Evolutionary conservation across 176 grass and related monocot species (phyloP), one percentile per base, ranked within the genome.

Genomic region (Canna indica): DNA sequence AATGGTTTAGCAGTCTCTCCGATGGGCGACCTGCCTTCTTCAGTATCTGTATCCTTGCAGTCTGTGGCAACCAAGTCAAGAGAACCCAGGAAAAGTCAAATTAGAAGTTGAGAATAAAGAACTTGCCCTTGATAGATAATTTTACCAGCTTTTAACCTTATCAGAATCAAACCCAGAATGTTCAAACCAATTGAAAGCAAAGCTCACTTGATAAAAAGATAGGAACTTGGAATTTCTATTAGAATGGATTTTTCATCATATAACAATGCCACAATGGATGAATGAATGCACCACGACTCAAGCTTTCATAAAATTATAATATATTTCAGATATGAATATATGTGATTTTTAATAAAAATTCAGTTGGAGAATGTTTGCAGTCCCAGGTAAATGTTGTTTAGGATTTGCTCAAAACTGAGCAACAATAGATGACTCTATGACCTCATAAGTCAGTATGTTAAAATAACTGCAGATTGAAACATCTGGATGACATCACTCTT

Each of bases 1-100:
- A 83, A 38, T 97, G 89, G 69, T 72, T 92, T 59, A 85, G 81
- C 25, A 85, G 45, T 46, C 94, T 74, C 59, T 92, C 89, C 2
- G 89, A 97, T 34, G 84, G 94, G 41, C 82, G 84, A 29, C 94
- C 84, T 13, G 89, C 84, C 72, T 92, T 92, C 60, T 97, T 97
- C 17, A 92, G 58, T 14, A 97, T 81, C 85, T 97, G 94, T 79
- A 97, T 83, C 78, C 80, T 83, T 0, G 77, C 84, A 47, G 86
- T 92, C 94, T 91, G 80, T 9, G 34, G 42, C 25, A 62, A 62
- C 25, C 50, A 54, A 79, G 28, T 48, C 67, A 39, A 25, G 44
- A 47, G 63, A 20, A 18, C 64, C 1, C 28, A 48, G n/a, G 17
- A 48, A 33, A 17, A 13, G 3, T 31, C 30, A 47, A 48, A 70